These are phyloP conservation scores for Neurospora terricola DNA, from an alignment of 495 filamentous ascomycete genomes.

Conservation along the genomic window DNA sequence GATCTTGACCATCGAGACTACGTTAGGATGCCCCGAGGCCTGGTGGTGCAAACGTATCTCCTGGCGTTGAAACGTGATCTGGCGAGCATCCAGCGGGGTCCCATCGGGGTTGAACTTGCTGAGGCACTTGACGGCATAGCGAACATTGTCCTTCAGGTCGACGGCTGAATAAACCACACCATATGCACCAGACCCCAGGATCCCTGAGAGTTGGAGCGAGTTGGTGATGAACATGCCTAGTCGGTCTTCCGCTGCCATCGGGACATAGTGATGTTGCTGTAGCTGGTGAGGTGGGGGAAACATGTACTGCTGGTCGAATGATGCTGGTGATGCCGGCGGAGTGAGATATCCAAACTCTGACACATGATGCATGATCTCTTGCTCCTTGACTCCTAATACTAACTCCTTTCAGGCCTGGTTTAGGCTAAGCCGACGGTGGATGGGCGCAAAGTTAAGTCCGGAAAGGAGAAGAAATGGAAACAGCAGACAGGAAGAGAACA, in stretches of 20 bases:
- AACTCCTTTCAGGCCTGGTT: conserved; percentile 19
- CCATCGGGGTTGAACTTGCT: conserved; percentile 65
- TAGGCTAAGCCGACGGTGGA: conserved; percentile 3
- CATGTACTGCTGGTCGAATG: conserved; percentile 34
- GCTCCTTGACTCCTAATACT: conserved; percentile 24
- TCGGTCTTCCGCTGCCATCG: conserved; percentile 64
- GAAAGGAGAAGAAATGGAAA: conserved; percentile 5
- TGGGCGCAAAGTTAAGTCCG: conserved; percentile 6
- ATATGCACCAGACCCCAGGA: conserved; percentile 91
- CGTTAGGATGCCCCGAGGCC: conserved; percentile 81
- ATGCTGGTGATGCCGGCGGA: conserved; percentile 38
- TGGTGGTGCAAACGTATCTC: conserved; percentile 88
- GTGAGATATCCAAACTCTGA: conserved; percentile 43
- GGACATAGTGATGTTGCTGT: conserved; percentile 30
- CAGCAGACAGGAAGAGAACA: conserved; percentile 5
- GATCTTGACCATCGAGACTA: conserved; percentile 90
- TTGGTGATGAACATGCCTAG: conserved; percentile 75
- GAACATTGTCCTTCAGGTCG: conserved; percentile 70
- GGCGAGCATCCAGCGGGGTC: conserved; percentile 73
- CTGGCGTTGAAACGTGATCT: conserved; percentile 80
- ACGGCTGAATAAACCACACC: conserved; percentile 92
- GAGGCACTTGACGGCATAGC: conserved; percentile 93
- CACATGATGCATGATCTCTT: conserved; percentile 43
- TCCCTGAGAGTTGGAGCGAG: conserved; percentile 70
- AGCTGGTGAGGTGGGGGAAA: conserved; percentile 24